Evolutionary conservation across 768 basidiomycete species (phyloP).

Genomic region (Rhodotorula babjevae): DNA sequence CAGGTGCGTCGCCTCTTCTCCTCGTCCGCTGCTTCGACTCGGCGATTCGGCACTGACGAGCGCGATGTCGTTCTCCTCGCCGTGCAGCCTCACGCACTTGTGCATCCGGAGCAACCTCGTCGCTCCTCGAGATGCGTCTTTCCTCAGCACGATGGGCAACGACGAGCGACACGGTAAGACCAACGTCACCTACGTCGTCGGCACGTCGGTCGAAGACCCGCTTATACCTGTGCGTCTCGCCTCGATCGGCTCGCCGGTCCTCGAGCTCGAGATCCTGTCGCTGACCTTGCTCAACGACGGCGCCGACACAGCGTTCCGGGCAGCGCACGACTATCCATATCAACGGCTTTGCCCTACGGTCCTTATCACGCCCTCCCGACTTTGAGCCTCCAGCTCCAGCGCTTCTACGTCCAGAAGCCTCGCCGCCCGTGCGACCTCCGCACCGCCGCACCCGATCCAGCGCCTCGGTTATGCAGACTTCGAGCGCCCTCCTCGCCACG

Average conservation of each 20-base stretch:
- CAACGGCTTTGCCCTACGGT: conserved; percentile 26
- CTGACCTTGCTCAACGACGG: not conserved
- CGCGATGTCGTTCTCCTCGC: not conserved
- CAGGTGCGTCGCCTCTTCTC: not conserved
- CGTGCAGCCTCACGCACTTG: conserved; percentile 9
- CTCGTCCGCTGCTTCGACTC: not conserved
- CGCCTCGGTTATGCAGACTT: conserved; percentile 5
- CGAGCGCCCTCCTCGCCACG: not conserved
- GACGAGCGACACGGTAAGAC: conserved; percentile 1
- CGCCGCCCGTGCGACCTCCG: conserved; percentile 7
- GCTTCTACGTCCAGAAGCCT: not conserved
- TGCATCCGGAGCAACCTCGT: conserved; percentile 8
- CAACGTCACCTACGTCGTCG: conserved; percentile 15
- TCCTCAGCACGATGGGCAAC: not conserved
- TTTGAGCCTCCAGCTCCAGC: conserved; percentile 12
- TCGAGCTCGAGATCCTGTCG: not conserved
- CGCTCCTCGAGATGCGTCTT: conserved; percentile 18
- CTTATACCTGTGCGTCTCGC: conserved; percentile 23
- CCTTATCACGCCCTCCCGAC: conserved; percentile 17
- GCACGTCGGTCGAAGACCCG: conserved; percentile 19
- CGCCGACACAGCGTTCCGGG: not conserved
- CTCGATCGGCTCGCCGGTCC: not conserved
- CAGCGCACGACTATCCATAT: conserved; percentile 12
- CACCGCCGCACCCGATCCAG: conserved; percentile 32
- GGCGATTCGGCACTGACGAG: no score